phyloP scores from a whole-genome alignment of 441 rosid genomes.

The Metrosideros polymorpha region DNA sequence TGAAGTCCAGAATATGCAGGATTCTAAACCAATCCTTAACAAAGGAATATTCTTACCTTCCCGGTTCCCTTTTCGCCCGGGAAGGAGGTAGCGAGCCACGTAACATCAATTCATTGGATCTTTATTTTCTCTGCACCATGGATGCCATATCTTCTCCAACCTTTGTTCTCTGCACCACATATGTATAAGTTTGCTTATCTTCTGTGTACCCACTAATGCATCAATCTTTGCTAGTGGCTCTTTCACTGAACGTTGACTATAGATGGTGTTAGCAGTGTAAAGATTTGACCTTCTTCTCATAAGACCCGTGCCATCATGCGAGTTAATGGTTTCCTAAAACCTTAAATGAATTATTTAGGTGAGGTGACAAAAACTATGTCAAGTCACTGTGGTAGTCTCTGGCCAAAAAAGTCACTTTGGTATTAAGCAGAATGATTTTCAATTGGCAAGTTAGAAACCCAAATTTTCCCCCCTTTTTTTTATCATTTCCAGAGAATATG shows the following conservation, averaged over 20 bases:
- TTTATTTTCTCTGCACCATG: background rate
- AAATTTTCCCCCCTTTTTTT: background rate
- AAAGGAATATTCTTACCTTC: background rate
- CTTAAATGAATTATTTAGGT: background rate
- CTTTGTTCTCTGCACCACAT: background rate
- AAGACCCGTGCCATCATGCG: background rate
- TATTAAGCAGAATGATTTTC: background rate
- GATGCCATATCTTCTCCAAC: background rate
- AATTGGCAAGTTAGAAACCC: background rate
- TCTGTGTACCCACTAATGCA: background rate
- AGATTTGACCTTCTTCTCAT: background rate
- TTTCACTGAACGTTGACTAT: background rate
- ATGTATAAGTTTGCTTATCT: background rate
- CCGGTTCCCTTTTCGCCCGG: background rate
- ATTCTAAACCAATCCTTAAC: background rate
- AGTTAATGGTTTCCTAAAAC: background rate
- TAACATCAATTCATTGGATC: background rate
- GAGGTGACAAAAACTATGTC: background rate
- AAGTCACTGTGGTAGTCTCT: background rate
- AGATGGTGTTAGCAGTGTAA: background rate
- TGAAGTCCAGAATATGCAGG: background rate
- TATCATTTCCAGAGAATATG: constrained; percentile 62
- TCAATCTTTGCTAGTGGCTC: background rate
- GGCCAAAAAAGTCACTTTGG: background rate
- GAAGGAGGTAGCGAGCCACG: background rate